Base-by-base conservation (phyloP, 2,329 filamentous ascomycete species). In the Scedosporium aurantiacum region DNA sequence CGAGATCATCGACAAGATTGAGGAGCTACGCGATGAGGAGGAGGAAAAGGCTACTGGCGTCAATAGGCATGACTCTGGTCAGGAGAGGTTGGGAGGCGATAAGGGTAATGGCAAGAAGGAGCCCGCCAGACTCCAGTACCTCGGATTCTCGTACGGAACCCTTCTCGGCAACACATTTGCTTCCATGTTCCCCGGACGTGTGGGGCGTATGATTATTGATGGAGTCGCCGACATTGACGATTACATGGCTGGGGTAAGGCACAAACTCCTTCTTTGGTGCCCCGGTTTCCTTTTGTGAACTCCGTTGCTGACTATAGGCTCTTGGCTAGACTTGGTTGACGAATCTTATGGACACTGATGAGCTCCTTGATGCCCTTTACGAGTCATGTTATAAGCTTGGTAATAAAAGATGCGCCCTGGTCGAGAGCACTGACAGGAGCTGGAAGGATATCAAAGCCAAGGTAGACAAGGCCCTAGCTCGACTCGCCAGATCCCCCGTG, bases 141-240 rank as follows among this genome's bases (percentile, higher is more conserved):
- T 78, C 70, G 79, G 80, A 0, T 75, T 81, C 60, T 80, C 77
- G 5, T 82, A 82, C 18, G 71, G 72, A 16, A 73, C 71, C 1
- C 18, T 71, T 0, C 66, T 74, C 0, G 73, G 73, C 1, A 72
- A 72, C 50, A 70, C 70, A 32, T 72, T 74, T 63, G 70, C 72
- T 2, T 70, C 72, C 32, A 67, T 74, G 68, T 74, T 70, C 40
- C 71, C 72, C 0, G 71, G 65, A 0, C 68, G 72, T 2, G 66
- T 80, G 7, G 76, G 72, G 0, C 72, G 76, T 14, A 67, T 80
- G 60, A 69, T 79, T 3, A 67, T 78, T 1, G 76, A 77, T 18
- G 75, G 70, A 1, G 71, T 78, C 2, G 67, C 64, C 16, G 69
- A 78, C 61, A 64, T 68, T 0, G 64, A 73, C 14, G 75, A 78